Evolutionary conservation across 2,329 filamentous ascomycete species (phyloP), one percentile per base, ranked within the genome.

Genomic region (Chaetothyriales sp.): DNA sequence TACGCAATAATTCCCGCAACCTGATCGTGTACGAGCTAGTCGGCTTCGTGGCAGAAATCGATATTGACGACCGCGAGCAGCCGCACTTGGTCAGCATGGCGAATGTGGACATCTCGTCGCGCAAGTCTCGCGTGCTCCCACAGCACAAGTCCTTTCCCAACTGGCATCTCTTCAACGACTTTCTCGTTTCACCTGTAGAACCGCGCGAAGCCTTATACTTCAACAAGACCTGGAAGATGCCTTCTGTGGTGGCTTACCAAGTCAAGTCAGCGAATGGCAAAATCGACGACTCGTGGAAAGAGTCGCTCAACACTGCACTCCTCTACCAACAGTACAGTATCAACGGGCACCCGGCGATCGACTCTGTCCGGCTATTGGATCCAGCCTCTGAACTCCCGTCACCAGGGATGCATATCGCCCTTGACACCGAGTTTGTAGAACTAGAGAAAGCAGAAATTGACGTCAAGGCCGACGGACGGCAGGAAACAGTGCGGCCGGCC

Each of bases 121-220:
- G 78, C 10, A 80, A 86, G 48, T 79, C 84, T 0, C 78, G 80
- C 50, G 71, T 74, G 0, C 72, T 44, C 8, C 71, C 70, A 2
- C 75, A 80, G 56, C 83, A 79, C 61, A 82, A 83, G 59, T 51
- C 56, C 10, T 58, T 57, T 26, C 72, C 71, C 2, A 58, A 59
- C 46, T 98, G 93, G 93, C 87, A 96, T 67, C 69, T 98, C 1
- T 95, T 98, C 71, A 98, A 98, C 60, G 92, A 98, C 67, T 98
- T 98, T 62, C 70, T 95, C 36, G 93, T 98, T 19, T 80, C 85
- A 10, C 81, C 83, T 8, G 79, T 95, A 15, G 79, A 82, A 28
- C 77, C 79, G 25, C 82, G 88, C 54, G 90, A 98, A 64, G 93
- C 90, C 0, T 72, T 96, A 18, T 81, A 83, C 20, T 98, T 96